A percentile compares a stretch with the other conserved stretches of the same genome.
Conservation (phyloP, 306 rosid species). For the Vigna angularis region DNA sequence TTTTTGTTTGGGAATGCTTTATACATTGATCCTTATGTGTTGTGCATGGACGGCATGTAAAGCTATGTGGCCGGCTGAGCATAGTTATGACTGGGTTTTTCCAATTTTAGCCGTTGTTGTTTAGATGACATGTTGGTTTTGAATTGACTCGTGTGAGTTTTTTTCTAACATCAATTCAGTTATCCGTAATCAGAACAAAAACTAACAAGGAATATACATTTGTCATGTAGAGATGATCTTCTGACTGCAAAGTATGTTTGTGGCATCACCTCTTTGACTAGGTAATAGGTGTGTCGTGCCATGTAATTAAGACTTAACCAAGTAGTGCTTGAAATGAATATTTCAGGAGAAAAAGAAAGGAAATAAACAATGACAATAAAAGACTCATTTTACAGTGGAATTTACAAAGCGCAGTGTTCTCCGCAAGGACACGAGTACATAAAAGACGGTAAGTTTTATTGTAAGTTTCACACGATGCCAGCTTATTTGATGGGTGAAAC, state of each 20-base stretch:
- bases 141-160: conserved; percentile 29
- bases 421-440: background rate
- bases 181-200: background rate
- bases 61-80: conserved; percentile 46
- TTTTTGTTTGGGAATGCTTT: background rate
- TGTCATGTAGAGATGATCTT: conserved; percentile 34
- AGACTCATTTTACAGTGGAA: background rate
- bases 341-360: conserved; percentile 3
- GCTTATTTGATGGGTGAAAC: background rate
- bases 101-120: background rate
- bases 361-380: conserved; percentile 28
- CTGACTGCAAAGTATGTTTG: background rate
- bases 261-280: conserved; percentile 11
- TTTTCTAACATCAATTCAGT: background rate
- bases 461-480: conserved; percentile 28
- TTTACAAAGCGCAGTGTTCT: conserved; percentile 25
- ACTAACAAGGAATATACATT: conserved; percentile 28
- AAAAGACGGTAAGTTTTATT: conserved; percentile 5
- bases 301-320: conserved; percentile 14
- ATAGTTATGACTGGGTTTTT: background rate
- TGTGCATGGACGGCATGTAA: conserved; percentile 50
- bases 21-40: background rate
- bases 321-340: background rate
- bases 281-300: background rate
- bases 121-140: conserved; percentile 11